phyloP scores from a whole-genome alignment of 2,329 filamentous ascomycete species.

The Pestalotiopsis fici region DNA sequence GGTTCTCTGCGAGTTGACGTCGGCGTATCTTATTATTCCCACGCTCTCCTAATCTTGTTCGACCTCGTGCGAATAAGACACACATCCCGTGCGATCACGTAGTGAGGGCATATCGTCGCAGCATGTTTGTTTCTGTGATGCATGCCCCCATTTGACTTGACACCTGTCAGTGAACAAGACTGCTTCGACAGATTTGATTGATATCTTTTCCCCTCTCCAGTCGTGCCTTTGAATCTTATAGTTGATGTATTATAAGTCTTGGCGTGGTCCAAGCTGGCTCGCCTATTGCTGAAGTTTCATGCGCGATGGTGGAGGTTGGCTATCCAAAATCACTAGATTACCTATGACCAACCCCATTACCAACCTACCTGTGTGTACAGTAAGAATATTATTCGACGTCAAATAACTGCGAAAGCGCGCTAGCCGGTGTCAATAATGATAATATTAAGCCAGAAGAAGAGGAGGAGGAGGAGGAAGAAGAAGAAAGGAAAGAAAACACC shows the following conservation, averaged over 20 bases:
- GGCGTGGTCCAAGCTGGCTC: background rate
- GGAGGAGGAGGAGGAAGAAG: background rate
- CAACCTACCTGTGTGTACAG: background rate
- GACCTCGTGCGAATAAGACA: too few relatives aligned
- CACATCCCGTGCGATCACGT: background rate
- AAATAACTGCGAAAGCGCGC: background rate
- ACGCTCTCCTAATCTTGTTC: background rate
- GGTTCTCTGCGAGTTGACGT: background rate
- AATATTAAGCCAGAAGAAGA: background rate
- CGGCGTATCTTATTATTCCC: background rate
- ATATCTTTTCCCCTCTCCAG: too few relatives aligned
- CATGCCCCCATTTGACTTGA: background rate
- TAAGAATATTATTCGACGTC: background rate
- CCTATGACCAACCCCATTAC: background rate
- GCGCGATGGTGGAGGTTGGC: background rate
- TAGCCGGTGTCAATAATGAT: background rate
- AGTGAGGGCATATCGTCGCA: background rate
- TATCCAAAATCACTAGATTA: background rate
- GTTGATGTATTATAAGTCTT: background rate
- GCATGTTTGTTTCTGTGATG: background rate
- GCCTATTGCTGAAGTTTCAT: background rate
- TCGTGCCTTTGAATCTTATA: background rate
- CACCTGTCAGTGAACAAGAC: too few relatives aligned
- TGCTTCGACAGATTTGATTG: too few relatives aligned
- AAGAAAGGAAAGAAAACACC: too few relatives aligned